Evolutionary conservation across 2,329 filamentous ascomycete genomes (phyloP).

Genomic region (Cladorrhinum sp.): DNA sequence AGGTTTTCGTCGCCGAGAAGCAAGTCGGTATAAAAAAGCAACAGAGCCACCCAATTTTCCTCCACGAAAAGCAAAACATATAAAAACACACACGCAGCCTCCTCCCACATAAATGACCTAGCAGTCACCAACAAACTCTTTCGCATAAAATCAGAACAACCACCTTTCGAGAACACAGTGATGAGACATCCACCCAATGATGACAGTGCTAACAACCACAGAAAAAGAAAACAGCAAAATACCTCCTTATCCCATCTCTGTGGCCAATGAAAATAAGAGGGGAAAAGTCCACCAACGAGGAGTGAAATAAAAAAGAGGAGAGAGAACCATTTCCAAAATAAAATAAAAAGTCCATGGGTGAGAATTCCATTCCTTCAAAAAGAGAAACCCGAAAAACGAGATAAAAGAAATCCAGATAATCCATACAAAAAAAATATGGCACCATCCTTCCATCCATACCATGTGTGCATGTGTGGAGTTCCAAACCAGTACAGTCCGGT

Average conservation of each 20-base stretch:
- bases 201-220: too few relatives aligned
- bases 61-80: not conserved
- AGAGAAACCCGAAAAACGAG: not conserved
- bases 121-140: too few relatives aligned
- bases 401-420: not conserved
- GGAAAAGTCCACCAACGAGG: not conserved
- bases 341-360: not conserved
- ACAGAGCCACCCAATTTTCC: not conserved
- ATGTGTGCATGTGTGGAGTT: not conserved
- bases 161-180: too few relatives aligned
- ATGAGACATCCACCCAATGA: too few relatives aligned
- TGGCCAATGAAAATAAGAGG: not conserved
- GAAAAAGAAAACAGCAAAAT: not conserved
- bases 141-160: too few relatives aligned
- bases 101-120: too few relatives aligned
- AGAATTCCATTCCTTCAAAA: not conserved
- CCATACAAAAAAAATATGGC: slow-evolving; percentile 1
- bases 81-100: not conserved
- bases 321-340: not conserved
- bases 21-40: not conserved
- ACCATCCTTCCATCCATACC: not conserved
- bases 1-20: not conserved
- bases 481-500: slow-evolving; percentile 3
- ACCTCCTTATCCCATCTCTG: not conserved
- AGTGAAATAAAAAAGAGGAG: not conserved